A percentile compares a stretch with the other conserved stretches of the same genome.
These are phyloP conservation scores for Pezicula rhizophila DNA, from an alignment of 2,329 filamentous ascomycete genomes.

Conservation along the genomic window DNA sequence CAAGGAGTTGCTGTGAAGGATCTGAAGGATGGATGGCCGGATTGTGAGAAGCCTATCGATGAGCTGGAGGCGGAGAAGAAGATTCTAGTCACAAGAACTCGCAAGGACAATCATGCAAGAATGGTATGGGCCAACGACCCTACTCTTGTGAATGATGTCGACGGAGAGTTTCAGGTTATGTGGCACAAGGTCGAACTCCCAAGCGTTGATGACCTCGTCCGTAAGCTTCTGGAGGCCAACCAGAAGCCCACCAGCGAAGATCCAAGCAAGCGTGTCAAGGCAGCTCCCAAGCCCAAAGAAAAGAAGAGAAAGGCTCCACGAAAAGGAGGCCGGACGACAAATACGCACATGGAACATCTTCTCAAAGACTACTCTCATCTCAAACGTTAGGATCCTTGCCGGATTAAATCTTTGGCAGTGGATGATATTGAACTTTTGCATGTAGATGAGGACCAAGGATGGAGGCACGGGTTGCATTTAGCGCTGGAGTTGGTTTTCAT, in stretches of 20 bases:
- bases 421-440: neutral
- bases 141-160: constrained; percentile 67
- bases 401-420: neutral
- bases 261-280: constrained; percentile 29
- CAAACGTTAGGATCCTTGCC: constrained; percentile 16
- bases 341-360: constrained; percentile 29
- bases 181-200: constrained; percentile 81
- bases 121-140: constrained; percentile 88
- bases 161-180: constrained; percentile 74
- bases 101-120: constrained; percentile 82
- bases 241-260: constrained; percentile 32
- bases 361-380: constrained; percentile 24
- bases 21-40: constrained; percentile 91
- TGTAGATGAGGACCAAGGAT: neutral
- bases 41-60: constrained; percentile 72
- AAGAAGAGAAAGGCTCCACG: constrained; percentile 29
- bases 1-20: constrained; percentile 80
- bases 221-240: constrained; percentile 31
- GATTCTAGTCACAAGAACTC: constrained; percentile 80
- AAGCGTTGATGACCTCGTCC: constrained; percentile 30
- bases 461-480: constrained; percentile 12
- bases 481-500: constrained; percentile 9
- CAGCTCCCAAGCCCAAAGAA: constrained; percentile 28
- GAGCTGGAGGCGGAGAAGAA: constrained; percentile 72
- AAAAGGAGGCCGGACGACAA: constrained; percentile 29